These are phyloP conservation scores for Cystoisospora suis DNA, from an alignment of 169 alveolate genomes.

Conservation along the genomic window DNA sequence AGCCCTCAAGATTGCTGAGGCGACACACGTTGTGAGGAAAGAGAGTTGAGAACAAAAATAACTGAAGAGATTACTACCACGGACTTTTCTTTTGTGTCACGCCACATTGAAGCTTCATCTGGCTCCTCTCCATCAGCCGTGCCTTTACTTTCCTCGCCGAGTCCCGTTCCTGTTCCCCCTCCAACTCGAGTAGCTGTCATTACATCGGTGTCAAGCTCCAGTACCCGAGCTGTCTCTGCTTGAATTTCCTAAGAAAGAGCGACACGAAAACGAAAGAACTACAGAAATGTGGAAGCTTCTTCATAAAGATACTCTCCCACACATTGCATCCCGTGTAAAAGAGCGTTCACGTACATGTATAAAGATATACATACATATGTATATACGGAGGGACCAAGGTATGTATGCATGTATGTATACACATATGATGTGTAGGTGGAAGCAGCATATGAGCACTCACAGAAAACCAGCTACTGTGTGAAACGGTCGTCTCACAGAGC, in stretches of 20 bases:
- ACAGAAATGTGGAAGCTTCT: background rate
- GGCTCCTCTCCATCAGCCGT: background rate
- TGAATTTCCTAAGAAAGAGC: background rate
- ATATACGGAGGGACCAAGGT: background rate
- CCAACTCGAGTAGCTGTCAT: background rate
- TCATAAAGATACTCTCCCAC: background rate
- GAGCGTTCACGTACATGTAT: too few relatives aligned
- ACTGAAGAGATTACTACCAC: background rate
- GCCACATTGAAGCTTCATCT: background rate
- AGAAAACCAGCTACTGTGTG: too few relatives aligned
- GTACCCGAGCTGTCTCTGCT: background rate
- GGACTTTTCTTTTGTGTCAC: background rate
- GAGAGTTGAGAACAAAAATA: background rate
- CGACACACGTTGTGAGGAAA: background rate
- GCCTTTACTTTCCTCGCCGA: background rate
- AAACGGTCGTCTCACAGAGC: too few relatives aligned
- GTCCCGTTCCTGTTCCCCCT: background rate
- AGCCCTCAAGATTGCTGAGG: background rate
- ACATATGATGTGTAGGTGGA: background rate
- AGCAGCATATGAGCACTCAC: background rate
- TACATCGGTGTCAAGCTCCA: constrained; percentile 9
- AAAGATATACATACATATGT: background rate
- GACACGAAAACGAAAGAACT: background rate
- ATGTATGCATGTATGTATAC: background rate
- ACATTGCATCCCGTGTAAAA: too few relatives aligned